phyloP scores from a whole-genome alignment of 306 rosid species.

The Castanea sativa region DNA sequence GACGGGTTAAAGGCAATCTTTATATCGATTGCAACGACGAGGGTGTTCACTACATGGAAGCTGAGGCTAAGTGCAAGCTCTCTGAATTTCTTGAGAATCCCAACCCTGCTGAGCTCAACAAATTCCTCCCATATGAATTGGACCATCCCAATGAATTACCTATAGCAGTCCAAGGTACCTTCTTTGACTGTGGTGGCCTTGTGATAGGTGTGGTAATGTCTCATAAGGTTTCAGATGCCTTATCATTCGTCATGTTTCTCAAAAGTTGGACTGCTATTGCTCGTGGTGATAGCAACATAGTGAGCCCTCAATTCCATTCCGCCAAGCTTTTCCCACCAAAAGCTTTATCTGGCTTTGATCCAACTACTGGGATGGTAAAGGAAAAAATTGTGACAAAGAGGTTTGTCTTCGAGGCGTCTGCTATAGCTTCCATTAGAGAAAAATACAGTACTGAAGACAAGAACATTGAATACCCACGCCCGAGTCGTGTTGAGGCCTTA shows the following conservation, averaged over 20 bases:
- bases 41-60: background rate
- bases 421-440: conserved; percentile 5
- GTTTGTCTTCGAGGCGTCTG: conserved; percentile 15
- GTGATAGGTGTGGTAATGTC: conserved; percentile 19
- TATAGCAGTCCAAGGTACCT: conserved; percentile 16
- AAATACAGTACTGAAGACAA: background rate
- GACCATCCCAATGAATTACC: conserved; percentile 3
- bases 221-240: conserved; percentile 30
- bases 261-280: conserved; percentile 24
- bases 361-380: conserved; percentile 1
- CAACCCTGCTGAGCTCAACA: background rate
- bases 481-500: background rate
- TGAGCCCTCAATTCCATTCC: conserved; percentile 1
- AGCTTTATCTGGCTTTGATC: background rate
- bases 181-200: conserved; percentile 31
- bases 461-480: background rate
- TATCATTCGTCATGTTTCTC: conserved; percentile 20
- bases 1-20: conserved; percentile 2
- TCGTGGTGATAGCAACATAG: background rate
- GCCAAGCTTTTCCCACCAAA: conserved; percentile 15
- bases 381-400: conserved; percentile 14
- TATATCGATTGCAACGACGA: conserved; percentile 3
- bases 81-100: background rate
- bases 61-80: background rate
- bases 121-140: conserved; percentile 10